Base-by-base conservation (phyloP, 495 filamentous ascomycete genomes). In the Penicillium manginii region DNA sequence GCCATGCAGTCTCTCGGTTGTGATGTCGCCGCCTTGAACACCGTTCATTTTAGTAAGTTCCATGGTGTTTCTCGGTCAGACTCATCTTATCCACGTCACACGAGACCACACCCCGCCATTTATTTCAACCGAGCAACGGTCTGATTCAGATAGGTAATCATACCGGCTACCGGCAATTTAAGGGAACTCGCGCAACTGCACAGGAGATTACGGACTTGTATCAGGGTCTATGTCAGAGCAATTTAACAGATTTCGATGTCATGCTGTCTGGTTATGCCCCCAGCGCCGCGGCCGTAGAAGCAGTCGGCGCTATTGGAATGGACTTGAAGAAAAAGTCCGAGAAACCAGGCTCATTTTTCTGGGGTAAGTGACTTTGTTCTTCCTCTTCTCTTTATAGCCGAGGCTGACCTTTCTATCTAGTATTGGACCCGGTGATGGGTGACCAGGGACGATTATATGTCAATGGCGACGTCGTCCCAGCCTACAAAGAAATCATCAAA, bases 371-470 rank as follows among this genome's bases (percentile, higher is more conserved):
- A 17, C 40, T n/a, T 40, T 3, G 3, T 35, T 31, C 55, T 55
- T 42, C 62, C 42, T 14, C 26, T 15, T n/a, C 14, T 46, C 62
- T 50, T n/a, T 52, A 26, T 29, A 8, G 26, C 26, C 6, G 26
- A 29, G 0, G 26, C 26, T 29, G 26, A 29, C 9, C 26, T 29
- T 29, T 29, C 5, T 5, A 29, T 8, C 26, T 45, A 88, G 87
- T 96, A n/a, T 79, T 98, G 45, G 94, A 98, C 70, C 94, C 94
- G 1, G 96, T 98, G 14, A 98, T 98, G 94, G 94, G 94, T 45
- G 94, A 98, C 67, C 89, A 96, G 65, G 96, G 91, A 33, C 84
- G 83, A 37, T 78, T 98, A 19, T 98, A 98, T 71, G 92, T 98
- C 47, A 88, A 84, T 21, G 86, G 92, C 57, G 91, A 94, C 57